Conservation (phyloP, 192 early-diverging fungal species). For the Lunasporangiospora selenospora region DNA sequence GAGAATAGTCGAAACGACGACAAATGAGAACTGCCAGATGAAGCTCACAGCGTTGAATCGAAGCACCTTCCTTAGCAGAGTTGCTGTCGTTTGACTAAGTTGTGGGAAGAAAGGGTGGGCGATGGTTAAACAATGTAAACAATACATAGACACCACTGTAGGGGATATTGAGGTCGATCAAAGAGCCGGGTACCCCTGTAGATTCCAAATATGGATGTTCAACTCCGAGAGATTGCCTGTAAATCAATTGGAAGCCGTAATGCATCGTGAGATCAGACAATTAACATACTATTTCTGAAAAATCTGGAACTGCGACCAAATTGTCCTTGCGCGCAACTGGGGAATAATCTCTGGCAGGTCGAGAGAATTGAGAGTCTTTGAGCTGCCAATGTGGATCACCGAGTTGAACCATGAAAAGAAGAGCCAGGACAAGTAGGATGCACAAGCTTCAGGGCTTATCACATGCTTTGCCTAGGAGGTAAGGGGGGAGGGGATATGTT, state of each 20-base stretch:
- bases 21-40: slow-evolving; percentile 66
- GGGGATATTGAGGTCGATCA: no score
- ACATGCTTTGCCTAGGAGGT: slow-evolving; percentile 26
- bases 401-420: slow-evolving; percentile 50
- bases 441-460: slow-evolving; percentile 35
- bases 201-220: no score
- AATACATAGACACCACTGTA: no score
- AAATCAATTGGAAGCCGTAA: no score
- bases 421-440: slow-evolving; percentile 45
- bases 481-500: not conserved
- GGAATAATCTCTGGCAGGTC: slow-evolving; percentile 50
- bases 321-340: slow-evolving; percentile 25
- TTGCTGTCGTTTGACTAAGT: no score
- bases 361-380: slow-evolving; percentile 43
- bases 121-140: no score
- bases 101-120: no score
- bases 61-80: slow-evolving; percentile 36
- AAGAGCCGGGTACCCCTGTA: no score
- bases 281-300: no score
- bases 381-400: slow-evolving; percentile 36
- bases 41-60: slow-evolving; percentile 39
- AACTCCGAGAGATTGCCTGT: no score
- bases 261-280: no score
- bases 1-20: slow-evolving; percentile 62
- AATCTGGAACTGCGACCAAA: slow-evolving; percentile 49